Percentiles rank a stretch among this genome's conserved stretches.
These are phyloP conservation scores for Ustilago sp. DNA, from an alignment of 1,284 basidiomycete genomes.

Conservation along the genomic window DNA sequence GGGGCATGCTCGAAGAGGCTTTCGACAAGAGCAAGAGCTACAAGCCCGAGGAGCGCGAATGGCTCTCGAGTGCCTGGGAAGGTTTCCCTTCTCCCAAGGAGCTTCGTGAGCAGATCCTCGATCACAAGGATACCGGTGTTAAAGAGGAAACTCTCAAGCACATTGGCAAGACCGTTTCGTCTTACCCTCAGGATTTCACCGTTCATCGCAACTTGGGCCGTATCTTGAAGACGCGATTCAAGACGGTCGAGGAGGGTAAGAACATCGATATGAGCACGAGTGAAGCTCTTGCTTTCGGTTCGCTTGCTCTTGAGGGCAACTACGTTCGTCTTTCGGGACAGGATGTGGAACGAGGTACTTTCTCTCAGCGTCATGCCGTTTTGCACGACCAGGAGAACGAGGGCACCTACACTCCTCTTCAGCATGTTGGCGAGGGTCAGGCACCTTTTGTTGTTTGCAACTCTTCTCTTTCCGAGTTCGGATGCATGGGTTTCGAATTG, in stretches of 20 bases:
- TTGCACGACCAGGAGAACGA: constrained; percentile 96
- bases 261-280: constrained; percentile 99
- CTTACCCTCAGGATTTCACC: constrained; percentile 84
- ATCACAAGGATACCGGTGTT: constrained; percentile 86
- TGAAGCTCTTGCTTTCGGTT: constrained; percentile 95
- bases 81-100: constrained; percentile 98
- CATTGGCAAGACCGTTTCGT: constrained; percentile 86
- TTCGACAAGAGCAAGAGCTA: constrained; percentile 91
- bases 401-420: constrained; percentile 87
- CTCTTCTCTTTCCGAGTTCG: constrained; percentile 96
- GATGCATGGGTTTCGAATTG: constrained; percentile 95
- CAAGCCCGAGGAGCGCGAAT: constrained; percentile 81
- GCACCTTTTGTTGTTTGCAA: constrained; percentile 95
- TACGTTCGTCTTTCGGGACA: constrained; percentile 97
- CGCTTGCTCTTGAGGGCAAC: constrained; percentile 89
- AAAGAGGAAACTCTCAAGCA: constrained; percentile 82
- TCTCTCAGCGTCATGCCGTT: constrained; percentile 98
- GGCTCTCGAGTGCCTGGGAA: constrained; percentile 97
- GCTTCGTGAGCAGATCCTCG: constrained; percentile 90
- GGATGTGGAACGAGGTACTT: constrained; percentile 98
- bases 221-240: constrained; percentile 87
- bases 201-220: constrained; percentile 94
- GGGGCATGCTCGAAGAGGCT: constrained; percentile 97
- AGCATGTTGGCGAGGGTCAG: constrained; percentile 87
- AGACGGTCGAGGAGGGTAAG: constrained; percentile 87